phyloP scores from a whole-genome alignment of 495 filamentous ascomycete species.

The Polyplosphaeria fusca region DNA sequence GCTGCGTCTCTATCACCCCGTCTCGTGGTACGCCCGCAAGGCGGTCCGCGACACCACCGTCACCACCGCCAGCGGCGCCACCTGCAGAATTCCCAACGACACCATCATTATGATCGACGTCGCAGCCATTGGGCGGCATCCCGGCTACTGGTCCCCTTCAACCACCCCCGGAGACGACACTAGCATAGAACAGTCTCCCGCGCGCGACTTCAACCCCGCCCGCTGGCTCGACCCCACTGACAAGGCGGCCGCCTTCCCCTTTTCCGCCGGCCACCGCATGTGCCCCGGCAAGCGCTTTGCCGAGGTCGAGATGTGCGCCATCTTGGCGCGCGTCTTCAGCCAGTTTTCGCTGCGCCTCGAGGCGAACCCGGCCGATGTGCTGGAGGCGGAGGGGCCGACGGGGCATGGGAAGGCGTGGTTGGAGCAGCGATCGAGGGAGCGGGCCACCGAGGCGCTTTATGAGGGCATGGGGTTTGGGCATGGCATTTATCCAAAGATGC shows the following conservation, averaged over 20 bases:
- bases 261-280: conserved; percentile 8
- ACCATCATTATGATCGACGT: conserved; percentile 7
- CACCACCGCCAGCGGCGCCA: conserved; percentile 1
- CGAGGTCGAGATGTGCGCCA: conserved; percentile 8
- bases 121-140: conserved; percentile 4
- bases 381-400: conserved; percentile 12
- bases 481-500: conserved; percentile 10
- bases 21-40: background rate
- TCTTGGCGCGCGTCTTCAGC: conserved; percentile 8
- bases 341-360: conserved; percentile 15
- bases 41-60: background rate
- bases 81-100: background rate
- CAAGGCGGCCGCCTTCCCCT: conserved; percentile 2
- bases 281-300: conserved; percentile 14
- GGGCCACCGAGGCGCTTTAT: conserved; percentile 9
- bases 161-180: background rate
- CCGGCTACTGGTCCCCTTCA: conserved; percentile 6
- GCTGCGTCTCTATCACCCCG: conserved; percentile 1
- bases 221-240: conserved; percentile 2
- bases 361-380: conserved; percentile 10
- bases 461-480: conserved; percentile 14
- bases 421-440: conserved; percentile 8
- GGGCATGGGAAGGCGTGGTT: conserved; percentile 12
- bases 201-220: conserved; percentile 1
- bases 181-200: background rate